Percentiles rank a stretch among this genome's conserved stretches.
These are phyloP conservation scores for Calocera viscosa DNA, from an alignment of 768 basidiomycete species.

Conservation along the genomic window DNA sequence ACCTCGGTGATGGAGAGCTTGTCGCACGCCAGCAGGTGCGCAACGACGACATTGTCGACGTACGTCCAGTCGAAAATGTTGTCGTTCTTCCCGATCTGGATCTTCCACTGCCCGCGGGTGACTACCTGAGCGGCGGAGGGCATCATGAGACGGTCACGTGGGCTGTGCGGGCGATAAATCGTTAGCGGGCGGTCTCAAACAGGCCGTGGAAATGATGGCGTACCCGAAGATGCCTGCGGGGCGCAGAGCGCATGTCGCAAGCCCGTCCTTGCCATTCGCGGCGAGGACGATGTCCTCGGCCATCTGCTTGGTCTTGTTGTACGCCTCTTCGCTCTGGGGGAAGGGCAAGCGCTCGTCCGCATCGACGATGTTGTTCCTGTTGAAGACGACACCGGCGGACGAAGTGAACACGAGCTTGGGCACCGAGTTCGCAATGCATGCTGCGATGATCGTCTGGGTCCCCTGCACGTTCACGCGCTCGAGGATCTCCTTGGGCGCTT, in stretches of 20 bases:
- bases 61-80: conserved; percentile 96
- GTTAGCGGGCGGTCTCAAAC: background rate
- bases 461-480: conserved; percentile 91
- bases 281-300: conserved; percentile 72
- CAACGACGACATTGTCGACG: conserved; percentile 87
- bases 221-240: conserved; percentile 96
- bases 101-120: conserved; percentile 69
- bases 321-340: conserved; percentile 69
- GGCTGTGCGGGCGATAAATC: conserved; percentile 35
- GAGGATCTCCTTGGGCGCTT: conserved; percentile 58
- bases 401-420: conserved; percentile 88
- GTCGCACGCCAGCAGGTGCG: conserved; percentile 88
- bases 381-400: conserved; percentile 82
- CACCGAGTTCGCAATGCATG: conserved; percentile 59
- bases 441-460: conserved; percentile 70
- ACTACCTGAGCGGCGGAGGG: conserved; percentile 68
- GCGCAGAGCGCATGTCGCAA: conserved; percentile 78
- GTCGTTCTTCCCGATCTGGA: conserved; percentile 86
- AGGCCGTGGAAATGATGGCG: conserved; percentile 20
- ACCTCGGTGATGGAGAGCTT: conserved; percentile 44
- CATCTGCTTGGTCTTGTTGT: conserved; percentile 87
- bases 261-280: conserved; percentile 73
- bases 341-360: conserved; percentile 76
- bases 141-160: conserved; percentile 82
- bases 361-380: conserved; percentile 65